These are phyloP conservation scores for Megacollybia marginata DNA, from an alignment of 768 basidiomycete species.

Conservation along the genomic window DNA sequence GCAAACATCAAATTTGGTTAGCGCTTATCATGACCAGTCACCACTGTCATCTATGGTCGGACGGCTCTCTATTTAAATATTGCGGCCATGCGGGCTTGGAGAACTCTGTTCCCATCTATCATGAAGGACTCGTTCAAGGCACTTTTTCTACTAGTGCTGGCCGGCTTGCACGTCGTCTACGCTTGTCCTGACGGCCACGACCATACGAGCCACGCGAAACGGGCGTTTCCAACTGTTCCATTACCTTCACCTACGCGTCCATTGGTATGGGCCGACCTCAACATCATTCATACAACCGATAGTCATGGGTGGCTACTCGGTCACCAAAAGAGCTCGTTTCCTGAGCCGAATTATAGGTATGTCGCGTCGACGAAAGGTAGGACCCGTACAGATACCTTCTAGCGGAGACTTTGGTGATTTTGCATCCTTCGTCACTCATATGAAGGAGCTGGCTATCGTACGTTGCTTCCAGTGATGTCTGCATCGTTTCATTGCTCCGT, in stretches of 20 bases:
- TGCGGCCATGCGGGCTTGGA: too few relatives aligned
- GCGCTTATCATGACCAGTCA: too few relatives aligned
- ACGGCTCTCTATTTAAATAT: too few relatives aligned
- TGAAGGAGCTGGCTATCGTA: constrained; percentile 61
- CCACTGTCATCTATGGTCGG: too few relatives aligned
- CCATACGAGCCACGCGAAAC: constrained; percentile 2
- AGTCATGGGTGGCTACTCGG: constrained; percentile 76
- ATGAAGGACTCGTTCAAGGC: too few relatives aligned
- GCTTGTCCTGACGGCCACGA: neutral
- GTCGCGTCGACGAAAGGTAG: constrained; percentile 6
- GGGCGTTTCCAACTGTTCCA: constrained; percentile 31
- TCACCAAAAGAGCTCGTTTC: constrained; percentile 66
- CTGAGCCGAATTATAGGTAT: constrained; percentile 70
- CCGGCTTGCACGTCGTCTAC: neutral
- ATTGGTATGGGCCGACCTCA: constrained; percentile 84
- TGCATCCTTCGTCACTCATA: constrained; percentile 75
- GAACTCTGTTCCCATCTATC: too few relatives aligned
- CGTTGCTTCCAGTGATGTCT: neutral
- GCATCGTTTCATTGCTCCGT: neutral
- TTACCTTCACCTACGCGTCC: constrained; percentile 54
- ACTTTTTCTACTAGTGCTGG: neutral
- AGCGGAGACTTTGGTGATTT: constrained; percentile 54
- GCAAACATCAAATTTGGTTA: too few relatives aligned
- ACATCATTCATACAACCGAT: constrained; percentile 83
- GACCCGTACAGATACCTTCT: neutral